These are phyloP conservation scores for Clitopilus passeckerianus DNA, from an alignment of 768 basidiomycete genomes.

Conservation along the genomic window DNA sequence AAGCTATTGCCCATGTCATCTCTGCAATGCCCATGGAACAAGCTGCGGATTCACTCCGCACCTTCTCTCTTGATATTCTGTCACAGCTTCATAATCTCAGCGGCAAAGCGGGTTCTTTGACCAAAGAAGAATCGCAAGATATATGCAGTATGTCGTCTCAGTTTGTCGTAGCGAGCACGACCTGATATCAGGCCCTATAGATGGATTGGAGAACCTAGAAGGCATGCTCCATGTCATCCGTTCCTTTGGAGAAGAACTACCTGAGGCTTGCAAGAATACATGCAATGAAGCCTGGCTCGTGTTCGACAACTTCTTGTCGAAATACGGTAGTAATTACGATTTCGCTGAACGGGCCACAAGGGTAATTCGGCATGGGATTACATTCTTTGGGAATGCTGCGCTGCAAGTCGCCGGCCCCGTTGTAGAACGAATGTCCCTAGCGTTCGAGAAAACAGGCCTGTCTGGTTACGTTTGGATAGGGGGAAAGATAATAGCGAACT, in stretches of 20 bases:
- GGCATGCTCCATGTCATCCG: slow-evolving; percentile 84
- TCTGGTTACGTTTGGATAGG: slow-evolving; percentile 93
- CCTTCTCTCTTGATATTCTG: slow-evolving; percentile 84
- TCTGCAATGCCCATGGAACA: slow-evolving; percentile 89
- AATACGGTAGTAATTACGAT: slow-evolving; percentile 71
- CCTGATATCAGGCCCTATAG: slow-evolving; percentile 28
- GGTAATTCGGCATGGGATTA: slow-evolving; percentile 78
- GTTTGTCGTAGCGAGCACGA: neutral
- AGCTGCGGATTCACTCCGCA: slow-evolving; percentile 80
- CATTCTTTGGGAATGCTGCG: slow-evolving; percentile 68
- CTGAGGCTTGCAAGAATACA: slow-evolving; percentile 71
- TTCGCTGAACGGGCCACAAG: slow-evolving; percentile 82
- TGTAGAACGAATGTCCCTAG: slow-evolving; percentile 66
- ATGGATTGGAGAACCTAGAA: slow-evolving; percentile 88
- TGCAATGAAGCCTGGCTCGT: slow-evolving; percentile 79
- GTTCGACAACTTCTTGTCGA: slow-evolving; percentile 74
- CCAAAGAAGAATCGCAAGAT: slow-evolving; percentile 66
- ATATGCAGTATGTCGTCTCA: slow-evolving; percentile 55
- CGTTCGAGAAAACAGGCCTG: slow-evolving; percentile 77
- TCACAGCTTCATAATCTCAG: slow-evolving; percentile 66
- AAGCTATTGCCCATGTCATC: slow-evolving; percentile 94
- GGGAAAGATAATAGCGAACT: slow-evolving; percentile 78
- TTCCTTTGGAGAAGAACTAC: slow-evolving; percentile 79
- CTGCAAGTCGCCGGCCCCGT: slow-evolving; percentile 41
- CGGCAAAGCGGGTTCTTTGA: slow-evolving; percentile 45